phyloP scores from a whole-genome alignment of 148 eudicot genomes.

The Arctostaphylos glauca region DNA sequence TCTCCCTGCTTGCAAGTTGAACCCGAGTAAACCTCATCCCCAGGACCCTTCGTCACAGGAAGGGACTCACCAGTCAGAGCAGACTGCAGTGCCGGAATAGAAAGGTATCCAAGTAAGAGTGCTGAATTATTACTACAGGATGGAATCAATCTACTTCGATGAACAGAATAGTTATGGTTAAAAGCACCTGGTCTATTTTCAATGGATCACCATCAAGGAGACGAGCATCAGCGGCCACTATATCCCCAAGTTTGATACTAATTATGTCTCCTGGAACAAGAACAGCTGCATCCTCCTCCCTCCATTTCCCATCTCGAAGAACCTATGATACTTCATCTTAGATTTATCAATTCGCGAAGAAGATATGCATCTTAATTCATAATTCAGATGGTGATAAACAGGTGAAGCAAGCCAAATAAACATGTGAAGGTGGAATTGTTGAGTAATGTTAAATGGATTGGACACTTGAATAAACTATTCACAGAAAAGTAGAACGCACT shows the following conservation, averaged over 20 bases:
- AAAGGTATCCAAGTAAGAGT: slow-evolving; percentile 3
- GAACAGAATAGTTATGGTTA: neutral
- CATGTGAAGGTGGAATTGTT: neutral
- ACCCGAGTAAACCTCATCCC: slow-evolving; percentile 50
- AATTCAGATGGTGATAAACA: neutral
- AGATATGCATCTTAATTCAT: neutral
- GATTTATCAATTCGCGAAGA: neutral
- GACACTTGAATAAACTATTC: neutral
- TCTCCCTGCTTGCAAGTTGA: slow-evolving; percentile 58
- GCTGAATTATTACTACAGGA: neutral
- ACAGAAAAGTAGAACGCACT: neutral
- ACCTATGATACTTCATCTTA: slow-evolving; percentile 23
- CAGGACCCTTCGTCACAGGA: slow-evolving; percentile 38
- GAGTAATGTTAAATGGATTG: neutral
- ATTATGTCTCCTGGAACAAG: slow-evolving; percentile 53
- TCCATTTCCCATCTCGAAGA: slow-evolving; percentile 59
- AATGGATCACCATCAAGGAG: slow-evolving; percentile 55
- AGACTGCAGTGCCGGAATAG: slow-evolving; percentile 36
- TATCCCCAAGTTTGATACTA: slow-evolving; percentile 54
- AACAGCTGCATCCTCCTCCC: slow-evolving; percentile 42
- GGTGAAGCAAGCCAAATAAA: neutral
- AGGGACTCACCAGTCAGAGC: slow-evolving; percentile 52
- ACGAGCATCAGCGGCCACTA: slow-evolving; percentile 52
- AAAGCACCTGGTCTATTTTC: slow-evolving; percentile 47
- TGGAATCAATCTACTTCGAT: neutral